Evolutionary conservation across 129 eudicot species (phyloP).

Genomic region (Sambucus nigra): DNA sequence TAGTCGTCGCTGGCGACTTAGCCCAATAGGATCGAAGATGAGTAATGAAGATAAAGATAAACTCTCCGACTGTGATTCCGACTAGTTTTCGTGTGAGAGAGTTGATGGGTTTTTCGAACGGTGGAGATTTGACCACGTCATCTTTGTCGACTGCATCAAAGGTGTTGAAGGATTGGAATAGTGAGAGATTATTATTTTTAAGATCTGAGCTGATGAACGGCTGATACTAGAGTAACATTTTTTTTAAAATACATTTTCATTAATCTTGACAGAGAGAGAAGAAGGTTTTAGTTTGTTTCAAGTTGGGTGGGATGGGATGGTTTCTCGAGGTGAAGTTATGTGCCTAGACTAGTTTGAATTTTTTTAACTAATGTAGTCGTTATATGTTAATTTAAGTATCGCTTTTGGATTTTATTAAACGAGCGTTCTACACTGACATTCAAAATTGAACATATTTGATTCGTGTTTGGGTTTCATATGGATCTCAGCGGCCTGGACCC

Average conservation of each 20-base stretch:
- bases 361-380: background rate
- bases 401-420: background rate
- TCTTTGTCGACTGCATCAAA: constrained; percentile 48
- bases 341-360: background rate
- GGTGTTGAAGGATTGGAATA: constrained; percentile 58
- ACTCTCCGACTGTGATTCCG: constrained; percentile 46
- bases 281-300: background rate
- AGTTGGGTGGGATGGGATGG: background rate
- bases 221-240: constrained; percentile 17
- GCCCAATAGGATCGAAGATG: constrained; percentile 42
- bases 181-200: constrained; percentile 12
- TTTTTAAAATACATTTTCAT: background rate
- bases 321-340: constrained; percentile 1
- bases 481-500: too few species aligned
- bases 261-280: background rate
- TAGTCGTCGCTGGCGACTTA: constrained; percentile 35
- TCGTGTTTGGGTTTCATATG: too few species aligned
- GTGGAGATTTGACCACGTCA: constrained; percentile 60
- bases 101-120: constrained; percentile 50
- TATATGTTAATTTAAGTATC: background rate
- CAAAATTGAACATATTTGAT: too few species aligned
- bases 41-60: constrained; percentile 47
- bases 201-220: constrained; percentile 13
- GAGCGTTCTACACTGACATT: too few species aligned
- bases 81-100: constrained; percentile 37